Conservation (phyloP, 2,329 filamentous ascomycete genomes). For the Lojkania enalia region DNA sequence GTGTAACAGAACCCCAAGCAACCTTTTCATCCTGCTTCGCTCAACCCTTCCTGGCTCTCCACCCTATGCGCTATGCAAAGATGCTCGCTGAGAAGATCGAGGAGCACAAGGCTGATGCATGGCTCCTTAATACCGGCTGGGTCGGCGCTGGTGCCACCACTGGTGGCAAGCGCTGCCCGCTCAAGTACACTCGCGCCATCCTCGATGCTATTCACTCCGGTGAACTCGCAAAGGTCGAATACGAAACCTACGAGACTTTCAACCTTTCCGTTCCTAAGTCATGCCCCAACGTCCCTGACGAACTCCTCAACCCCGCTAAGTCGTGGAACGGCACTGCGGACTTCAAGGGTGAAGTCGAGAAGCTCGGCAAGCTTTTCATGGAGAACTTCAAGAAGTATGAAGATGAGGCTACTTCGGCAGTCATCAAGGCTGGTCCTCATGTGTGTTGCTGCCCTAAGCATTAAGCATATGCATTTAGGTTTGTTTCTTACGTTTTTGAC, state of each 20-base stretch:
- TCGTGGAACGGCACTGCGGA: constrained; percentile 84
- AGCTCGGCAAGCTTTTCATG: constrained; percentile 85
- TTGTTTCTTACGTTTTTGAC: neutral
- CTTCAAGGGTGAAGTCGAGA: constrained; percentile 86
- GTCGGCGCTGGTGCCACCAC: constrained; percentile 88
- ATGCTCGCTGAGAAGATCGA: constrained; percentile 99
- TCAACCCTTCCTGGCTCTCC: constrained; percentile 96
- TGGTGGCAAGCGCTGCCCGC: constrained; percentile 92
- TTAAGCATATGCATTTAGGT: constrained; percentile 7
- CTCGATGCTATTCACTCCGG: constrained; percentile 97
- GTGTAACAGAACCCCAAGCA: constrained; percentile 93
- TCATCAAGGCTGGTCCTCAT: constrained; percentile 52
- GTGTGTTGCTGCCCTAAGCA: constrained; percentile 46
- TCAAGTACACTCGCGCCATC: constrained; percentile 98
- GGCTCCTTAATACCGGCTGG: constrained; percentile 98
- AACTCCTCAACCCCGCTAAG: constrained; percentile 92
- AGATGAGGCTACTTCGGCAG: constrained; percentile 65
- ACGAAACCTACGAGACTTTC: constrained; percentile 95
- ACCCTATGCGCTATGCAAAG: constrained; percentile 98
- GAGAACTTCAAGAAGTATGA: constrained; percentile 98
- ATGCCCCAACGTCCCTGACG: constrained; percentile 84
- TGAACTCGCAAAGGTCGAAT: constrained; percentile 89
- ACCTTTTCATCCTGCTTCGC: constrained; percentile 99
- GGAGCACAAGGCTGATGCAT: constrained; percentile 91
- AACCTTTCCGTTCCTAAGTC: constrained; percentile 94